Conservation (phyloP, 768 basidiomycete species). For the Pleurotus salmoneostramineus region DNA sequence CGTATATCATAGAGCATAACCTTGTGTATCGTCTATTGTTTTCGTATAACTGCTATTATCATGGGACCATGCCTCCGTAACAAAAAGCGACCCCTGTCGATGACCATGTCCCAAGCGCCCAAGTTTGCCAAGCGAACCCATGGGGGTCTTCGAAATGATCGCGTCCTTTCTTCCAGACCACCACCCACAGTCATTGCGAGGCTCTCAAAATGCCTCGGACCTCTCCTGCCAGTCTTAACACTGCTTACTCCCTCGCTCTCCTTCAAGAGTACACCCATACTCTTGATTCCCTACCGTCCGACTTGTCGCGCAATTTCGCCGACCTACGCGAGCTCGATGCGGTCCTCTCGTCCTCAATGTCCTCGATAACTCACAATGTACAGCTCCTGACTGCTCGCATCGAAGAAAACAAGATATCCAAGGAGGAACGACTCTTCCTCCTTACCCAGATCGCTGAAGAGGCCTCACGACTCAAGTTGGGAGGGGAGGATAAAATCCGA, state of each 20-base stretch:
- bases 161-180: neutral
- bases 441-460: constrained; percentile 94
- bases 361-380: constrained; percentile 78
- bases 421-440: constrained; percentile 78
- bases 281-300: constrained; percentile 89
- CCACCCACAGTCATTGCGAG: neutral
- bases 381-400: constrained; percentile 72
- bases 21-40: constrained; percentile 9
- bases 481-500: constrained; percentile 97
- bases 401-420: constrained; percentile 51
- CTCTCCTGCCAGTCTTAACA: constrained; percentile 13
- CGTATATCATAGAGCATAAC: constrained; percentile 7
- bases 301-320: constrained; percentile 90
- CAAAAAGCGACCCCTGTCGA: no score
- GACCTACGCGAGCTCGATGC: constrained; percentile 99
- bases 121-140: neutral
- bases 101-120: neutral
- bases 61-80: neutral
- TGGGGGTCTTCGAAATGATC: no score
- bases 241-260: constrained; percentile 63
- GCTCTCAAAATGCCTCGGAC: no score
- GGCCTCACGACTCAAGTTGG: constrained; percentile 84
- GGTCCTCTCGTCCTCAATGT: constrained; percentile 86
- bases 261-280: constrained; percentile 86
- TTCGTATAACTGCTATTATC: neutral